Evolutionary conservation across 2,329 filamentous ascomycete species (phyloP).

Genomic region (Xylariaceae sp.): DNA sequence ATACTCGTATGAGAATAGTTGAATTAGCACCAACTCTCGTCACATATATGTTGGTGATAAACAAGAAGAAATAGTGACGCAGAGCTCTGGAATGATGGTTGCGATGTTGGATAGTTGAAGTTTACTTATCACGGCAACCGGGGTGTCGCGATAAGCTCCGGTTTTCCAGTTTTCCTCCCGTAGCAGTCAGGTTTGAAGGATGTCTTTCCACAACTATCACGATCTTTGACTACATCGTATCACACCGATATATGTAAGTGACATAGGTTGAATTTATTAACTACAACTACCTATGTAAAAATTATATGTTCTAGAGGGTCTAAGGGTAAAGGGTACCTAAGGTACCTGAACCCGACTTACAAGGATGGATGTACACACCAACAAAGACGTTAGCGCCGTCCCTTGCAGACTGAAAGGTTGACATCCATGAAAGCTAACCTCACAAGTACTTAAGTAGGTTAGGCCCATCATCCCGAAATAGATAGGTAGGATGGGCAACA

Average conservation of each 20-base stretch:
- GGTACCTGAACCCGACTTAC: no score
- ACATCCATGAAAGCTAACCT: no score
- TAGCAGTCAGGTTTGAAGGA: neutral
- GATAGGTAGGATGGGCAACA: neutral
- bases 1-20: no score
- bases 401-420: no score
- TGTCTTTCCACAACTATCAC: neutral
- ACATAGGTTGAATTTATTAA: neutral
- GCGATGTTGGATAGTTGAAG: neutral
- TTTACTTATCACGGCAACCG: neutral
- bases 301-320: no score
- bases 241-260: no score
- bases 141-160: conserved; percentile 11
- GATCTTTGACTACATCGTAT: neutral
- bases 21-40: neutral
- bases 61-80: neutral
- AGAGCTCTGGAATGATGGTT: neutral
- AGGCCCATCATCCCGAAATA: neutral
- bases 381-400: no score
- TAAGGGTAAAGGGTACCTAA: no score
- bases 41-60: neutral
- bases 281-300: no score
- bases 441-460: no score
- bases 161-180: neutral
- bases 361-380: no score